Base-by-base conservation (phyloP, 177 flowering plant species). In the Vitis hybrid region DNA sequence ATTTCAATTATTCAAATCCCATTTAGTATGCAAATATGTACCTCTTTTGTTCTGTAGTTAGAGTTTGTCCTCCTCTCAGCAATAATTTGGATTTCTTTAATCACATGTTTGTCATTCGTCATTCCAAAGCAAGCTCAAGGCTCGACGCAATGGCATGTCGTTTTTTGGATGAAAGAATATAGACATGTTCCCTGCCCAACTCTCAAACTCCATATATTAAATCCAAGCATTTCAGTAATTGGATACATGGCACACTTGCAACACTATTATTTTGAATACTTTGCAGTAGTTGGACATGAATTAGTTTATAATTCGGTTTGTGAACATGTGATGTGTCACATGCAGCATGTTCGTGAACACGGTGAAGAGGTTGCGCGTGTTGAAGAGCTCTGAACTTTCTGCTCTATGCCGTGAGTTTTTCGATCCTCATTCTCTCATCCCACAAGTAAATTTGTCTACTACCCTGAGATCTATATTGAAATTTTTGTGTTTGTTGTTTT, bases 301-400 rank as follows among this genome's bases (percentile, higher is more conserved):
- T 2, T 13, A 22, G 17, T 10, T 28, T 24, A 33, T 55, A 4
- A 67, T 55, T 63, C 68, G 55, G 62, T 22, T 64, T 70, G 20
- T 49, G 2, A 5, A 18, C 10, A 2, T 62, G 20, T 73, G 49
- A 58, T 52, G 60, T 73, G 9, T 4, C 6, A 63, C 61, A 55
- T 79, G 80, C 88, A 95, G 98, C 73, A 95, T 94, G 97, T 95
- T 95, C 78, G 92, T 89, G 12, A 84, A 87, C 1, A 86, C 92
- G 0, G 99, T 90, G 77, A 95, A 92, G 88, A 87, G 99, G 81
- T 78, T 95, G 80, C 97, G 97, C 0, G 97, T 94, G 20, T 75
- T 92, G 79, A 95, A 94, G 82, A 94, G 89, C 69, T 89, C 97
- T 2, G 99, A 94, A 20, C 81, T 92, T 17, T 79, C 92, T 31